Evolutionary conservation across 208 protist species (phyloP).

Genomic region (Crithidia brevicula): DNA sequence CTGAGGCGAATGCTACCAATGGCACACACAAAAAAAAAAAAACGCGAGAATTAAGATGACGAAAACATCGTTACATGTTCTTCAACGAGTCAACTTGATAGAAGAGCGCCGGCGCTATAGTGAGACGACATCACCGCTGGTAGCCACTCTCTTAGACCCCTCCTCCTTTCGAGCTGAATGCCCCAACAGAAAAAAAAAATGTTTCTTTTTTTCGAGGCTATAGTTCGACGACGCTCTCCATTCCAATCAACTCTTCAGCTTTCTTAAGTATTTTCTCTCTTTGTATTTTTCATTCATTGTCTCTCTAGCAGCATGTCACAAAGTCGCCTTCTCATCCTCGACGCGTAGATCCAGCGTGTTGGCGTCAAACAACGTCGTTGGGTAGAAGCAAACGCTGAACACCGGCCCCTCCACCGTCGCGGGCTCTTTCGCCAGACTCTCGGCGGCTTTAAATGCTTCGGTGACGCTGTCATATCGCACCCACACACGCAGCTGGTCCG

Average conservation of each 20-base stretch:
- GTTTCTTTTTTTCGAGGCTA: no score
- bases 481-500: constrained; percentile 69
- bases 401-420: constrained; percentile 22
- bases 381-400: constrained; percentile 63
- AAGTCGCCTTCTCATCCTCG: constrained; percentile 33
- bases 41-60: no score
- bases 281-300: background rate
- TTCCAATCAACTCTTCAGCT: background rate
- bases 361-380: constrained; percentile 60
- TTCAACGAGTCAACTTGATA: no score
- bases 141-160: no score
- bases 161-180: no score
- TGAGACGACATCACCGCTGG: no score
- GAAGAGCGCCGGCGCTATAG: no score
- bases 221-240: no score
- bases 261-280: background rate
- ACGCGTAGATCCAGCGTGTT: constrained; percentile 39
- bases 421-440: constrained; percentile 40
- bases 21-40: no score
- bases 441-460: constrained; percentile 79
- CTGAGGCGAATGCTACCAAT: background rate
- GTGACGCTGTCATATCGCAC: constrained; percentile 88
- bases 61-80: no score
- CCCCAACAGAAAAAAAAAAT: no score
- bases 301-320: background rate